Conservation (phyloP, 139 green algal genomes). For the Coelastrella sp. region DNA sequence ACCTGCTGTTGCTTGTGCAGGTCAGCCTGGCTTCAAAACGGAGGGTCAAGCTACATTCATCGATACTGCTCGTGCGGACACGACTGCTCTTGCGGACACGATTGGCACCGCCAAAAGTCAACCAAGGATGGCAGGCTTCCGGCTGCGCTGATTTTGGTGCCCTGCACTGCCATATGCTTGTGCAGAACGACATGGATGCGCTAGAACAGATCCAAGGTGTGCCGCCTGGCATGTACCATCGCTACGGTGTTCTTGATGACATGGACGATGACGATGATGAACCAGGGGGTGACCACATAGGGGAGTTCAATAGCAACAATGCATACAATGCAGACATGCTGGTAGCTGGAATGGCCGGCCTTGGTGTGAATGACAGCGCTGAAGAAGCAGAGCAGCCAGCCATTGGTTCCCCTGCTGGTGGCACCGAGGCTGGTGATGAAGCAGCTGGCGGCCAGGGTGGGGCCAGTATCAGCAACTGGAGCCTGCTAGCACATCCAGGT, state of each 20-base stretch:
- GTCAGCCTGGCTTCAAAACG: too few species aligned
- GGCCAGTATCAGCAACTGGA: conserved; percentile 39
- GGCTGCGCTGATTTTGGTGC: not conserved
- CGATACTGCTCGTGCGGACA: too few species aligned
- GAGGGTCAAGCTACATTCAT: too few species aligned
- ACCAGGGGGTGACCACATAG: not conserved
- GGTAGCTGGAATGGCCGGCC: conserved; percentile 42
- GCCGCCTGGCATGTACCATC: conserved; percentile 68
- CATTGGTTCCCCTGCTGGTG: not conserved
- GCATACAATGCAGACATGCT: conserved; percentile 43
- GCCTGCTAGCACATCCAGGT: conserved; percentile 48
- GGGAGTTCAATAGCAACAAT: conserved; percentile 13
- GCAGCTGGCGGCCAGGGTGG: not conserved
- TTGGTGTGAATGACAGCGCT: conserved; percentile 45
- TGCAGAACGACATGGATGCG: conserved; percentile 67
- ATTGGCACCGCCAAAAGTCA: too few species aligned
- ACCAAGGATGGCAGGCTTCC: not conserved
- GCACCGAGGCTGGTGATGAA: not conserved
- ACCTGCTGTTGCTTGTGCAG: too few species aligned
- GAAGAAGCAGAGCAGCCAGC: not conserved
- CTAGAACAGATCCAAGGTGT: conserved; percentile 72
- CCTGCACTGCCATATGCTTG: not conserved
- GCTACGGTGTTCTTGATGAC: conserved; percentile 67
- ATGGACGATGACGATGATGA: conserved; percentile 70
- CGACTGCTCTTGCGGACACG: too few species aligned